Base-by-base conservation (phyloP, 2,329 filamentous ascomycete species). In the Ophiostoma novo-ulmi region DNA sequence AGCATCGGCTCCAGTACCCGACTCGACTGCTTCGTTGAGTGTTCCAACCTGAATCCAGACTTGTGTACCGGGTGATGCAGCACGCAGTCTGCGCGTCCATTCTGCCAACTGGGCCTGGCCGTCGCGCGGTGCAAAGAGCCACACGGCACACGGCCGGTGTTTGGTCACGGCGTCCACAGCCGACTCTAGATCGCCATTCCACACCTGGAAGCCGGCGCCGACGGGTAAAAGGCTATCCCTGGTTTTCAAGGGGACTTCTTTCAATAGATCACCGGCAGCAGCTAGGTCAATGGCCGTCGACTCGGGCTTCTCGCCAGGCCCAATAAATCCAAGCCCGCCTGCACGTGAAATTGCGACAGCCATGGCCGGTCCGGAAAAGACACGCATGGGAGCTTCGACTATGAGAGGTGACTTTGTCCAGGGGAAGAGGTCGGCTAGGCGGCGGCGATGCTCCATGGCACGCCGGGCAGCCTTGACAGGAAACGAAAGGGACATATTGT, bases 111-210 rank as follows among this genome's bases (percentile, higher is more conserved):
- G 69, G 20, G 80, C 78, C 26, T 80, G 76, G 20, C 81, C 77
- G 5, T 80, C 79, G 41, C 80, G 78, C 1, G 88, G 87, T 2
- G 88, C 89, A 75, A 91, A 91, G 66, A 91, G 82, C 89, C 89
- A 91, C 10, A 89, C 81, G 0, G 87, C 88, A 2, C 83, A 84
- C 1, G 88, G 88, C 0, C 78, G 78, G 77, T 88, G 84, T 72
- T 81, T 79, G 35, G 76, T 76, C 22, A 91, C 79, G 14, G 89
- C 69, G 7, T 73, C 1, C 84, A 83, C 1, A 87, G 76, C 1
- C 81, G 80, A n/a, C 0, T 71, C n/a, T 1, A 80, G 75, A 35
- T 80, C 80, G 31, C 79, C 77, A 69, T 83, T 78, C 70, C 86
- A 87, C 65, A 87, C 85, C 70, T 91, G 82, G 78, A 91, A 88